phyloP scores from a whole-genome alignment of 495 filamentous ascomycete species.

The Penicillium antarcticum region DNA sequence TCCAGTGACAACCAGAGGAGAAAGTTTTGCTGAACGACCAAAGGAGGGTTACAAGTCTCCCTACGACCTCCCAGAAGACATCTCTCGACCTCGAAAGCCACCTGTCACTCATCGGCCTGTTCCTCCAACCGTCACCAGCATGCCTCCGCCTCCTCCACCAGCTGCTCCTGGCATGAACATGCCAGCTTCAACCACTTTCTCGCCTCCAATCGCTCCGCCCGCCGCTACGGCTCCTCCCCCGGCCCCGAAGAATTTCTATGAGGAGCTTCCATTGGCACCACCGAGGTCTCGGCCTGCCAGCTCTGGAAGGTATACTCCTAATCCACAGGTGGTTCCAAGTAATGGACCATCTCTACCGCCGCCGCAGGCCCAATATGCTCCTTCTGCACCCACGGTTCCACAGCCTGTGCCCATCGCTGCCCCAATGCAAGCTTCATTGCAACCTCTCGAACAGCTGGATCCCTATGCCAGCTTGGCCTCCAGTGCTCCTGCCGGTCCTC shows the following conservation, averaged over 20 bases:
- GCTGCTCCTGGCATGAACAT: slow-evolving; percentile 55
- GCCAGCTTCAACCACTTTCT: slow-evolving; percentile 26
- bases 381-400: slow-evolving; percentile 22
- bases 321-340: slow-evolving; percentile 20
- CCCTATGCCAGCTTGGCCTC: slow-evolving; percentile 53
- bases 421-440: slow-evolving; percentile 34
- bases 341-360: slow-evolving; percentile 7
- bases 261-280: slow-evolving; percentile 72
- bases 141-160: slow-evolving; percentile 47
- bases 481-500: slow-evolving; percentile 37
- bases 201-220: slow-evolving; percentile 31
- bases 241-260: slow-evolving; percentile 70
- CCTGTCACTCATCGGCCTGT: slow-evolving; percentile 35
- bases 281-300: slow-evolving; percentile 49
- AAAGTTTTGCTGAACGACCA: slow-evolving; percentile 84
- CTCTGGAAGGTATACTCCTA: slow-evolving; percentile 53
- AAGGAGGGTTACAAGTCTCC: slow-evolving; percentile 92
- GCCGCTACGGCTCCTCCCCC: slow-evolving; percentile 20
- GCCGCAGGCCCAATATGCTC: slow-evolving; percentile 17
- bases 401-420: slow-evolving; percentile 13
- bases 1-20: slow-evolving; percentile 38
- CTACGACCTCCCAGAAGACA: slow-evolving; percentile 90
- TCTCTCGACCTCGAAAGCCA: slow-evolving; percentile 64
- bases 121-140: slow-evolving; percentile 17
- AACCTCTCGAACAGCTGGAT: slow-evolving; percentile 56